Base-by-base conservation (phyloP, 306 rosid genomes). In the Hippophae rhamnoides region DNA sequence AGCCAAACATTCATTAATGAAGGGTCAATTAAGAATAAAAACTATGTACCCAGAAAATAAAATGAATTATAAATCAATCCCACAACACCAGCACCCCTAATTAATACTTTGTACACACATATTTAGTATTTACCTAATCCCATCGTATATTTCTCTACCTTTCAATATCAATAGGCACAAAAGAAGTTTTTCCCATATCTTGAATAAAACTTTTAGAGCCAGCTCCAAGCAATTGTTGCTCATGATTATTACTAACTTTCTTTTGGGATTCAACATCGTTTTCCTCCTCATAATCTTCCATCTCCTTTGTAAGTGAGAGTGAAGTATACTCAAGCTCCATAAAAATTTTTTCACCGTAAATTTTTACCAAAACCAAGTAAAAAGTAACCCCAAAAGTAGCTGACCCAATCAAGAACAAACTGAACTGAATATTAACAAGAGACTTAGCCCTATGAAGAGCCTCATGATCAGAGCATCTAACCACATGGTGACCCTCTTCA, bases 401-500 rank as follows among this genome's bases (percentile, higher is more conserved):
- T 5, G 79, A 47, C 0, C 41, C 68, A 8, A 82, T 77, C 47
- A 92, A 44, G 53, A 45, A 75, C 95, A 95, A 92, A 47, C 96
- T 92, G 68, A 87, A 92, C 7, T 69, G 73, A 38, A 92, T 74
- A 57, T 74, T 83, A 8, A 92, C 76, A 2, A 92, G 70, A 0
- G 96, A 69, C 0, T 64, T 56, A 0, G 98, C 92, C 0, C 98
- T 74, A n/a, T 81, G 81, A 47, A 76, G 89, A 0, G 92, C 49
- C 41, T 63, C 67, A 1, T 81, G 56, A 10, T 60, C 68, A 0
- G 47, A 45, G 61, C 98, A 92, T 18, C 81, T 72, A 5, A 76
- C 95, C 31, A 85, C 93, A n/a, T 43, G 1, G 44, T 82, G 96
- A 5, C 89, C 98, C 10, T 78, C 82, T 41, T 82, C 95, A 0